Conservation (phyloP, 2,329 filamentous ascomycete genomes). For the Venturia oleaginea region DNA sequence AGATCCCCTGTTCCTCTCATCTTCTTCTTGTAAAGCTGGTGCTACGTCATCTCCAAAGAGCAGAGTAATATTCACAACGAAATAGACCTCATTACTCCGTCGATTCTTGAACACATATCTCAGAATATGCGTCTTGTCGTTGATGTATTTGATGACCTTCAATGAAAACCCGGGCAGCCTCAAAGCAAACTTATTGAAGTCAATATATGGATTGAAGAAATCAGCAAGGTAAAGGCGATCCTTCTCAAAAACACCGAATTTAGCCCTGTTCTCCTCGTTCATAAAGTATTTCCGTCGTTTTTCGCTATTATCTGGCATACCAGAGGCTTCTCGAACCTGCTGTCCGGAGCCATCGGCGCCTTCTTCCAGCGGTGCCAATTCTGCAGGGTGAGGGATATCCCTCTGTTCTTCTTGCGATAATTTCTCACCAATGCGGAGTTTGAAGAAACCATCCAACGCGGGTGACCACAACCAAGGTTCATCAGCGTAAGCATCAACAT, state of each 20-base stretch:
- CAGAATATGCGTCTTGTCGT: constrained; percentile 51
- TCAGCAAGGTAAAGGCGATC: constrained; percentile 55
- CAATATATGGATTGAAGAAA: constrained; percentile 89
- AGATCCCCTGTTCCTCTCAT: background rate
- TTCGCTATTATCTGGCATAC: constrained; percentile 32
- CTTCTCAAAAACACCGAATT: constrained; percentile 50
- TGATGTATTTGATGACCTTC: constrained; percentile 12
- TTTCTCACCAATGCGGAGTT: constrained; percentile 11
- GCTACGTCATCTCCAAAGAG: constrained; percentile 31
- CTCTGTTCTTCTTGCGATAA: constrained; percentile 6
- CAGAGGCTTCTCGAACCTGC: constrained; percentile 29
- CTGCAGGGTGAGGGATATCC: constrained; percentile 8
- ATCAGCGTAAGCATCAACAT: constrained; percentile 84
- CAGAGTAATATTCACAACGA: constrained; percentile 77
- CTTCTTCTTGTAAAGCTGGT: constrained; percentile 10
- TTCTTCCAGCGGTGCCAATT: constrained; percentile 8
- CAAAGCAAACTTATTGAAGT: constrained; percentile 52
- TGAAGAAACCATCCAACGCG: constrained; percentile 39
- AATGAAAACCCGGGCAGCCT: constrained; percentile 11
- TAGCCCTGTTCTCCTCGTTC: constrained; percentile 42
- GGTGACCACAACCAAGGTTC: constrained; percentile 79
- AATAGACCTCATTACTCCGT: constrained; percentile 61
- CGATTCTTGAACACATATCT: constrained; percentile 89
- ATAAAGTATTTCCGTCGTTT: constrained; percentile 54
- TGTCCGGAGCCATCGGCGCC: constrained; percentile 16